A percentile compares a stretch with the other conserved stretches of the same genome.
Evolutionary conservation across 2,329 filamentous ascomycete genomes (phyloP).

Genomic region (Aspergillus eucalypticola): DNA sequence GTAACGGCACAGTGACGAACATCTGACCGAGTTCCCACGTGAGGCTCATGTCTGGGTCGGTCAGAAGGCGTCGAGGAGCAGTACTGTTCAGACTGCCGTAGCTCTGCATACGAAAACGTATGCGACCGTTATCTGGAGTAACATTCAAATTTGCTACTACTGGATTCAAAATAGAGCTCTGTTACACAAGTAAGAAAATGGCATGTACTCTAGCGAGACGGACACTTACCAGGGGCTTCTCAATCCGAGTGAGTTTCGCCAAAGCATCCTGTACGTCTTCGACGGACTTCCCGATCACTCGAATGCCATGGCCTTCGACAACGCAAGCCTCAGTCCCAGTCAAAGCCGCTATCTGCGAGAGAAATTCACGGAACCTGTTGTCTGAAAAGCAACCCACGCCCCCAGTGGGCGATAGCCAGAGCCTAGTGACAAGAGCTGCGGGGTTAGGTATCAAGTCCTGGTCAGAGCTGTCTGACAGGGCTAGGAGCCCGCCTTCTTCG

Average conservation of each 20-base stretch:
- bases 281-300: conserved; percentile 25
- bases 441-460: conserved; percentile 17
- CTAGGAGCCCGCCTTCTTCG: conserved; percentile 12
- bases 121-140: conserved; percentile 2
- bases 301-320: conserved; percentile 25
- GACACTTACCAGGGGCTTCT: conserved; percentile 28
- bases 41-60: conserved; percentile 19
- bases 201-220: too few species aligned
- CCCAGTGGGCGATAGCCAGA: conserved; percentile 26
- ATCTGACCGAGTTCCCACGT: conserved; percentile 22
- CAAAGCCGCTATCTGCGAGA: conserved; percentile 25
- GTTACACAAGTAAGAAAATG: not conserved
- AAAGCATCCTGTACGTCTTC: conserved; percentile 32
- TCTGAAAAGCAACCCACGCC: conserved; percentile 27
- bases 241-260: conserved; percentile 28
- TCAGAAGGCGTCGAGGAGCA: conserved; percentile 25
- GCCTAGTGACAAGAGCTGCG: conserved; percentile 17
- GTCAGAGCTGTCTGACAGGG: conserved; percentile 19
- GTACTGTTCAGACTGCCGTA: conserved; percentile 23
- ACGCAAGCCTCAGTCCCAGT: conserved; percentile 31
- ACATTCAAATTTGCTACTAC: conserved; percentile 23
- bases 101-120: conserved; percentile 20
- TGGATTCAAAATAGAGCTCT: conserved; percentile 24
- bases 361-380: conserved; percentile 18
- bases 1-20: conserved; percentile 25